These are phyloP conservation scores for Cytospora mali DNA, from an alignment of 2,329 filamentous ascomycete genomes.

Conservation along the genomic window DNA sequence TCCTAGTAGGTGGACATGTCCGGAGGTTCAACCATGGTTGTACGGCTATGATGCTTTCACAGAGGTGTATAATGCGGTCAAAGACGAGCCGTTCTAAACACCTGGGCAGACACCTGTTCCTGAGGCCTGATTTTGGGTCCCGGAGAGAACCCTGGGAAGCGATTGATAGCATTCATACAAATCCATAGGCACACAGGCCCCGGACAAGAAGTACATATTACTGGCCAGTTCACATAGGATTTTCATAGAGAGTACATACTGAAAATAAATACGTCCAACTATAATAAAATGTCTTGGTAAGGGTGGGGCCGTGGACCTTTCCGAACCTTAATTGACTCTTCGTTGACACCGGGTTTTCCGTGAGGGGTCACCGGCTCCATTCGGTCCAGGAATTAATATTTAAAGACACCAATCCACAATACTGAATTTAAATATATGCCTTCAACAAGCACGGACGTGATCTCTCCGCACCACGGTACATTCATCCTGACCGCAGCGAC, in stretches of 20 bases:
- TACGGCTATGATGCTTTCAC: slow-evolving; percentile 65
- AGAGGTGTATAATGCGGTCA: slow-evolving; percentile 49
- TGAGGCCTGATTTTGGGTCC: not conserved
- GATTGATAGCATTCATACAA: too few relatives aligned
- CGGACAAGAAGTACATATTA: too few relatives aligned
- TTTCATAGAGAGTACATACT: not conserved
- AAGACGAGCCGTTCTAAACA: slow-evolving; percentile 27
- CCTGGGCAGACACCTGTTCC: not conserved
- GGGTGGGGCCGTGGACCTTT: not conserved
- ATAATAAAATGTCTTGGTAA: not conserved
- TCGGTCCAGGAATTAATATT: not conserved
- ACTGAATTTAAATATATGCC: not conserved
- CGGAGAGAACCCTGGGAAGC: too few relatives aligned
- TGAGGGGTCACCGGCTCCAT: not conserved
- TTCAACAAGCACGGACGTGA: not conserved
- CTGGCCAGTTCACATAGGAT: not conserved
- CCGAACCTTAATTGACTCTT: not conserved
- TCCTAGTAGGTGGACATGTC: slow-evolving; percentile 66
- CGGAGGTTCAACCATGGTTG: slow-evolving; percentile 63
- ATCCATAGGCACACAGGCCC: too few relatives aligned
- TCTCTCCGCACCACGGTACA: not conserved
- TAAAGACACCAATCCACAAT: not conserved
- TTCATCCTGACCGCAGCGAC: not conserved
- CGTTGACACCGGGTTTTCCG: not conserved
- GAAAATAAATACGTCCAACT: not conserved